Percentiles rank a stretch among this genome's conserved stretches.
Conservation (phyloP, 768 basidiomycete species). For the Lentinula edodes region DNA sequence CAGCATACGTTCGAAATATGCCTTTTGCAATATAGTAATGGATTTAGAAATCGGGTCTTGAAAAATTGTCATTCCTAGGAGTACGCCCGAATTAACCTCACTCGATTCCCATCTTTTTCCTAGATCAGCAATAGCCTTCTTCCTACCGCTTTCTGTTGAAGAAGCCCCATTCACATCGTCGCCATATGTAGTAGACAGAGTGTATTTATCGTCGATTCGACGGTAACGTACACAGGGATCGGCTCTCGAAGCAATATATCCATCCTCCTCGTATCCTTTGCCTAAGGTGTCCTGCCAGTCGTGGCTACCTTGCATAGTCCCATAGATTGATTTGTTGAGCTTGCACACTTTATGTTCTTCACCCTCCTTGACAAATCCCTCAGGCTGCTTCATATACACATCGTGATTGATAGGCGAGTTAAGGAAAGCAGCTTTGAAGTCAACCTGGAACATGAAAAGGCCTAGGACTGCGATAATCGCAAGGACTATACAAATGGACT, state of each 20-base stretch:
- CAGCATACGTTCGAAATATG: background rate
- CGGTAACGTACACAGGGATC: background rate
- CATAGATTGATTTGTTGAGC: no score
- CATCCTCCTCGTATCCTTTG: background rate
- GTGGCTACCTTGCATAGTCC: background rate
- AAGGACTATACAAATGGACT: background rate
- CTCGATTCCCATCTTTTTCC: background rate
- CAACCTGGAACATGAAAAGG: background rate
- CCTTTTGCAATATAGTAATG: background rate
- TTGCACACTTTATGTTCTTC: no score
- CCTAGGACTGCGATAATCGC: background rate
- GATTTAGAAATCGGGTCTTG: background rate
- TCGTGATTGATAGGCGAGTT: background rate
- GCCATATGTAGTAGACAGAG: background rate
- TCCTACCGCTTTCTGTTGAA: background rate
- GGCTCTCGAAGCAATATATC: background rate
- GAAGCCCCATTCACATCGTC: background rate
- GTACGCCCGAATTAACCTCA: background rate
- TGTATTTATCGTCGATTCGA: background rate
- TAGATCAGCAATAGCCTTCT: background rate
- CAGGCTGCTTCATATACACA: background rate
- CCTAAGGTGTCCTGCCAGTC: background rate
- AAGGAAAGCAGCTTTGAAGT: background rate
- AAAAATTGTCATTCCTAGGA: background rate
- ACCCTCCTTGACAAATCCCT: background rate